Percentiles rank a stretch among this genome's conserved stretches.
Conservation (phyloP, 768 basidiomycete genomes). For the Gymnopilus dilepis region DNA sequence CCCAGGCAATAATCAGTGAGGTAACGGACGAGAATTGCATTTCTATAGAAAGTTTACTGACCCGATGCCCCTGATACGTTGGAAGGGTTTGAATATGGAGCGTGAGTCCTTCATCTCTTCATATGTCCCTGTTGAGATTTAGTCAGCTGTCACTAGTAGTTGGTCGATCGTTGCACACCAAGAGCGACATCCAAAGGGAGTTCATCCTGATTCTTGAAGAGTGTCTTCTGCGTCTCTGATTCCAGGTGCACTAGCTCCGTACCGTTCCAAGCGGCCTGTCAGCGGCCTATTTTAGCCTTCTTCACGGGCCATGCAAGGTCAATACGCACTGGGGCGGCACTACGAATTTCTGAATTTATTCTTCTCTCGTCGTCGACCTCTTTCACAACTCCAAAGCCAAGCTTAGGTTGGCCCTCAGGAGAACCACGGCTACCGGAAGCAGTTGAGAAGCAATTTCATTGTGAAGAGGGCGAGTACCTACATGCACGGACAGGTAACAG, state of each 20-base stretch:
- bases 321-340: background rate
- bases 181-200: background rate
- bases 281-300: background rate
- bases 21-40: background rate
- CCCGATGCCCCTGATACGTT: background rate
- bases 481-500: background rate
- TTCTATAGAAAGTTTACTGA: background rate
- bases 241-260: background rate
- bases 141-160: background rate
- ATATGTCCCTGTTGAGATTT: background rate
- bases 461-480: background rate
- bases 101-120: background rate
- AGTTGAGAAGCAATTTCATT: background rate
- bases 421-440: background rate
- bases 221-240: background rate
- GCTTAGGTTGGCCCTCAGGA: background rate
- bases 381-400: background rate
- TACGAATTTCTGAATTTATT: background rate
- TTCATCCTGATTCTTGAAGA: background rate
- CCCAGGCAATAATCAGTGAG: background rate
- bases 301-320: background rate
- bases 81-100: background rate
- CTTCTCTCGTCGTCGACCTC: background rate
- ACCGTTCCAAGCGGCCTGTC: background rate
- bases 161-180: background rate